Evolutionary conservation across 345 rosid species (phyloP), one percentile per base, ranked within the genome.

Genomic region (Cardamine chenopodiifolia): DNA sequence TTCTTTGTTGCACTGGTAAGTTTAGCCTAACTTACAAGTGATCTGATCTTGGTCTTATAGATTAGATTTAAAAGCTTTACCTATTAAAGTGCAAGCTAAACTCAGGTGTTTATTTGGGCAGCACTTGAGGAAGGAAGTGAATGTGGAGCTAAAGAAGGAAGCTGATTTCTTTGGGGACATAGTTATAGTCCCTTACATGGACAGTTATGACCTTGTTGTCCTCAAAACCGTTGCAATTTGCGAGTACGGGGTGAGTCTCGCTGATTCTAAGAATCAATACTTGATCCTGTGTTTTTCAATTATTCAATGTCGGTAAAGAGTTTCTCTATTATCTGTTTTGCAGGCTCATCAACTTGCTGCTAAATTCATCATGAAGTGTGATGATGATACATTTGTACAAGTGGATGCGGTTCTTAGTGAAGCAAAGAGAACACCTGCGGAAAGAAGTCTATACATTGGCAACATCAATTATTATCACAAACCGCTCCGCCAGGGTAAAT

Each of bases 191-290:
- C 93, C 96, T 22, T 90, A 86, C 74, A 85, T 88, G 93, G 96
- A 90, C 42, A 88, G 85, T 70, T 88, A 90, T 66, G 96, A 90
- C 64, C 88, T 88, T 50, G 90, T 88, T 54, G 93, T 90, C 17
- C 82, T 90, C 31, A 90, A 90, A 83, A 92, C 98, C 2, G 89
- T 89, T 76, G 98, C 98, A 10, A 92, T 92, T 37, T 92, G 94
- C 52, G 93, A 92, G 83, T 88, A 82, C 39, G 93, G 91, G 90
- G 96, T 90, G 78, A 80, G 88, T 69, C 10, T 8, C 0, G 0
- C 63, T 10, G 49, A 53, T 44, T 54, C 14, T 25, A 42, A 54
- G 22, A 70, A 39, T 15, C 60, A 45, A 45, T 5, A 66, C 28
- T 66, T 49, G 57, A 50, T 55, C 1, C 9, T 12, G 35, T 40